Evolutionary conservation across 2,329 filamentous ascomycete genomes (phyloP).

Genomic region (Aschersonia sp.): DNA sequence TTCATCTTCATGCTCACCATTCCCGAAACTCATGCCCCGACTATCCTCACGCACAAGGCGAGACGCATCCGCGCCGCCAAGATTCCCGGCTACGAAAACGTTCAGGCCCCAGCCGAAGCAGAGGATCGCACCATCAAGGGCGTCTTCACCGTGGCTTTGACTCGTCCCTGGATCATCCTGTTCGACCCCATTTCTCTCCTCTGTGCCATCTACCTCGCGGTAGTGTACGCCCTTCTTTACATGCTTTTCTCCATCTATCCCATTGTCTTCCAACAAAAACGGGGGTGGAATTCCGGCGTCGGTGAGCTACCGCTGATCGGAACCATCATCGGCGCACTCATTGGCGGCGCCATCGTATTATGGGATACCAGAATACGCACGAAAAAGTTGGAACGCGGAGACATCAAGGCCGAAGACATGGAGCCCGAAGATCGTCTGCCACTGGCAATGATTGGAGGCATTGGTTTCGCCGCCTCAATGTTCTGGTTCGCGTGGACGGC

Average conservation of each 20-base stretch:
- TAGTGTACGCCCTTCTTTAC: conserved; percentile 38
- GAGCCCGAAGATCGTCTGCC: conserved; percentile 40
- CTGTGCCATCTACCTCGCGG: conserved; percentile 34
- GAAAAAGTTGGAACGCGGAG: conserved; percentile 22
- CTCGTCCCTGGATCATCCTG: conserved; percentile 37
- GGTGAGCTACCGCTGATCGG: conserved; percentile 37
- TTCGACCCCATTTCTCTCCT: conserved; percentile 38
- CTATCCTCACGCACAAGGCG: conserved; percentile 38
- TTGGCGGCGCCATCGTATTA: conserved; percentile 27
- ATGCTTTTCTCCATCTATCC: conserved; percentile 46
- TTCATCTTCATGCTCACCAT: conserved; percentile 37
- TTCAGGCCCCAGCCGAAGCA: conserved; percentile 33
- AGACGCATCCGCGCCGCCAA: conserved; percentile 30
- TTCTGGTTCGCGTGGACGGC: conserved; percentile 51
- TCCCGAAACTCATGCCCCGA: conserved; percentile 39
- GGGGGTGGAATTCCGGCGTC: conserved; percentile 39
- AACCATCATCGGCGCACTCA: conserved; percentile 29
- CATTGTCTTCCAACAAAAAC: conserved; percentile 35
- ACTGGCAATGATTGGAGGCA: conserved; percentile 38
- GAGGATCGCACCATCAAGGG: conserved; percentile 22
- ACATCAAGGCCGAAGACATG: conserved; percentile 13
- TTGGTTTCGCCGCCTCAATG: conserved; percentile 40
- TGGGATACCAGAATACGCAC: conserved; percentile 21
- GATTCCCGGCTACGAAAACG: conserved; percentile 35
- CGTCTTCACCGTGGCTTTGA: conserved; percentile 37